Base-by-base conservation (phyloP, 73 alveolate species). In the Blepharisma japonicum region DNA sequence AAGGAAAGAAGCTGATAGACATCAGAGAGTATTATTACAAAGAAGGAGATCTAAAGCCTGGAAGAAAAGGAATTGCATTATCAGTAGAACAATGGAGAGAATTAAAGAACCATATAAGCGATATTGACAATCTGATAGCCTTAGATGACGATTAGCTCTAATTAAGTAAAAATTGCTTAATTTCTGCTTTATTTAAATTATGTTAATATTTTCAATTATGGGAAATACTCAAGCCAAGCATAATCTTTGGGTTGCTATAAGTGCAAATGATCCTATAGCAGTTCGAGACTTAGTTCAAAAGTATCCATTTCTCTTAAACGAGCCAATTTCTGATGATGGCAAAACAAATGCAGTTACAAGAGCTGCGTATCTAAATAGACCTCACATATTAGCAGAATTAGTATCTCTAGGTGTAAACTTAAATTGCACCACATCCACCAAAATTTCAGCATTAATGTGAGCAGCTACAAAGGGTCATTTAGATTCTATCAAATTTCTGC, bases 401-500 rank as follows among this genome's bases (percentile, higher is more conserved):
- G 42, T 14, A n/a, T 70, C 80, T 9, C 25, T 39, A 18, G 80
- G 80, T 14, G 80, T 54, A 70, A 6, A 70, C 45, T n/a, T 70
- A 45, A 45, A 70, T 45, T 0, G 20, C 11, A 25, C 80, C 11
- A 54, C 46, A 23, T 11, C 20, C 2, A 14, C 80, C n/a, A 21
- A 20, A 47, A 70, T 70, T 14, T 14, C 68, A n/a, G 80, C 55
- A 0, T 70, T 70, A 25, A 70, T 70, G 80, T 70, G 80, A 6
- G 80, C 80, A 14, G 18, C 80, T 18, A 45, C 68, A 0, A 45
- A 45, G 5, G 80, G 80, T 0, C 23, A 45, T 5, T 11, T 39
- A 45, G 80, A 70, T 7, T 45, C 76, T 38, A 0, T 70, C 45
- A 70, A 70, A 45, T 70, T 70, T 45, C 27, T 70, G 27, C 71